Conservation (phyloP, 331 rosid species). For the Telfairia occidentalis region DNA sequence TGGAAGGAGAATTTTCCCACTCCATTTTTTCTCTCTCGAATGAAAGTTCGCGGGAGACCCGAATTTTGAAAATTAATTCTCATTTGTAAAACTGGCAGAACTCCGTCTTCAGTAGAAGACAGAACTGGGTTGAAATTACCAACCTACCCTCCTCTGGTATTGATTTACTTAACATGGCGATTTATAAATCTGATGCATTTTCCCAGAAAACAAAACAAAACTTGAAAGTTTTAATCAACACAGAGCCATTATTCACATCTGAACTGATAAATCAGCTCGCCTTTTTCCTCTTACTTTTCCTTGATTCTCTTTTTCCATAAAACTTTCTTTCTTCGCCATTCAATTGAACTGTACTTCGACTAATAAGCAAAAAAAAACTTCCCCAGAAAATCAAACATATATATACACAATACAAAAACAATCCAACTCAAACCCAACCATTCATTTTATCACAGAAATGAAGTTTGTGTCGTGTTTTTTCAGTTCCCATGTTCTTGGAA, state of each 20-base stretch:
- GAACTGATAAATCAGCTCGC: background rate
- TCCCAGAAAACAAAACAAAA: background rate
- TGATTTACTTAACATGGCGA: background rate
- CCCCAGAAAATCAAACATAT: background rate
- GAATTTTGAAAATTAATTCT: background rate
- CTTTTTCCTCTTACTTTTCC: background rate
- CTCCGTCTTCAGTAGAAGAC: background rate
- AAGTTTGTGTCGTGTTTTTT: background rate
- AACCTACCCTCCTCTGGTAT: background rate
- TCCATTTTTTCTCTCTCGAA: too few species aligned
- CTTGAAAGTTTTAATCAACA: background rate
- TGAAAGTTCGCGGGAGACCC: background rate
- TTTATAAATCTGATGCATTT: background rate
- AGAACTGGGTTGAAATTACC: background rate
- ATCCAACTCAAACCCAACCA: background rate
- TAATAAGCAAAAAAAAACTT: background rate
- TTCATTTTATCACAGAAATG: background rate
- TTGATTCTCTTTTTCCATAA: background rate
- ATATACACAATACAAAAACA: too few species aligned
- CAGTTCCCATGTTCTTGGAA: slow-evolving; percentile 18
- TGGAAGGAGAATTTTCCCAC: background rate
- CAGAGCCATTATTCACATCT: background rate
- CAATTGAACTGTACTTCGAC: background rate
- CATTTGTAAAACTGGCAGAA: background rate
- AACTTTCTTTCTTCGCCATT: background rate